Base-by-base conservation (phyloP, 805 yeast species). In the Candida morakotiae region DNA sequence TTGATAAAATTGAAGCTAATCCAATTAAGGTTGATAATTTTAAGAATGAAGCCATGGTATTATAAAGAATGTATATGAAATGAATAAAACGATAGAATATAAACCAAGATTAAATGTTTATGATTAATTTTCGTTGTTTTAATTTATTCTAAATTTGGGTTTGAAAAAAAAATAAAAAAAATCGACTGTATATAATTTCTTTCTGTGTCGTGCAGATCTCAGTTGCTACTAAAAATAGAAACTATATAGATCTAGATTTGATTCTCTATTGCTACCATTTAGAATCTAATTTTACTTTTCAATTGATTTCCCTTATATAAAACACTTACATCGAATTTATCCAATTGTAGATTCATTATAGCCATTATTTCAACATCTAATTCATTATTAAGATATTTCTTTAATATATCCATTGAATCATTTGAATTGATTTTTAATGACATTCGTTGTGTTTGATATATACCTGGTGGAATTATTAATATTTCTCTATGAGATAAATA, bases 391-490 rank as follows among this genome's bases (percentile, higher is more conserved):
- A 78, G 34, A 0, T 80, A 79, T 40, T 64, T 64, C 29, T 69
- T 60, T 20, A 79, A 51, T 9, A 78, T 58, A 26, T 73, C 77
- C 34, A 70, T 69, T 1, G 74, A 77, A 6, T 71, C 55, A 0
- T 77, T 76, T 2, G 58, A 57, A 3, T 67, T 63, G 33, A 71
- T 61, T 20, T 62, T 63, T 13, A 79, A 62, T 0, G 83, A 77
- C 3, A 77, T 61, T 30, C 72, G 55, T 5, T 73, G 75, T 3
- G 80, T 69, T 8, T 57, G 66, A 50, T 66, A 69, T 6, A 71
- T 37, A 1, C 84, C 84, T 0, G 83, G 80, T 1, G 77, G 73
- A 1, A 77, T 52, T 9, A 58, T 44, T 28, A 78, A 38, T n/a
- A 49, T 31, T 39, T 69, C 69, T n/a, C 63, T 63, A 6, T 56